Evolutionary conservation across 495 filamentous ascomycete species (phyloP), one percentile per base, ranked within the genome.

Genomic region (Rusavskia elegans): DNA sequence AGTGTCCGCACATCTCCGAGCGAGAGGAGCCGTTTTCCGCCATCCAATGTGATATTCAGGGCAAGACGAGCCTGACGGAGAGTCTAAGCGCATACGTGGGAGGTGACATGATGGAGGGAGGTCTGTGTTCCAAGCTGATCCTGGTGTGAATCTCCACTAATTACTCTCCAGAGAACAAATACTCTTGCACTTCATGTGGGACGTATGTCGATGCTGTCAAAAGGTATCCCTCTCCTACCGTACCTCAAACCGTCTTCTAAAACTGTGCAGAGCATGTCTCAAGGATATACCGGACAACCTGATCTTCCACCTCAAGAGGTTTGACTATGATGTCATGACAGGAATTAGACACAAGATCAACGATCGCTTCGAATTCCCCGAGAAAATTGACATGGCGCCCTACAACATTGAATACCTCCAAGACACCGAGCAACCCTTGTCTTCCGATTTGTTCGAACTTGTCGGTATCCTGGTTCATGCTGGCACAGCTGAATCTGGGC

Each of bases 41-140:
- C 11, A 92, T 99, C 51, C 87, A 95, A 55, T 94, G 90, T 64
- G 93, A 95, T 56, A 95, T 99, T 57, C 92, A 95, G 61, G 92
- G 92, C 42, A 99, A 96, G 64, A 74, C 71, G 7, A 81, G 68
- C 32, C 76, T 99, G 1, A 73, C 85, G 54, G 89, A 97, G 52
- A 96, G 92, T 62, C 68, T 99, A 13, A 80, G 87, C 59, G 88
- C 90, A 7, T 97, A 95, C 63, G 89, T 97, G 13, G 85, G 90
- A 61, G 92, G 92, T 1, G 93, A 99, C 61, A 80, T 92, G 42
- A 92, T 97, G 89, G 88, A 93, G 75, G 92, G 92, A 59, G 82
- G 81, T 83, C 51, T 49, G 78, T 70, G 23, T 42, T 53, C n/a
- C 27, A 3, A 21, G 2, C 8, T 42, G 42, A 44, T 30, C 19